Evolutionary conservation across 164 flowering plant species (phyloP).

Genomic region (Sextonia rubra): DNA sequence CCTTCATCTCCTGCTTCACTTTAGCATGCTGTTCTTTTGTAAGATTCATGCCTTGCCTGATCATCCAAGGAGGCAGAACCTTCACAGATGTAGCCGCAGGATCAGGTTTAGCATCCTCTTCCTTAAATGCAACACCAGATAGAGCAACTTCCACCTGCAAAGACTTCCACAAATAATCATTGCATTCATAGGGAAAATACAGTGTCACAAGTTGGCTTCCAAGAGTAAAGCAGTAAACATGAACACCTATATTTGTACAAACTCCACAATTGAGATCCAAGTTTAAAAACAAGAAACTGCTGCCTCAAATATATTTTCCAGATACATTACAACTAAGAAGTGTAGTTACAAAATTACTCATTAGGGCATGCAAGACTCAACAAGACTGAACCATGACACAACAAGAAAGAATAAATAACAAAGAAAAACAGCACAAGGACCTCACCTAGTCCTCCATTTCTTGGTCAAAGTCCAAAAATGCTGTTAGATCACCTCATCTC

Average conservation of each 20-base stretch:
- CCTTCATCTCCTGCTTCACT: conserved; percentile 52
- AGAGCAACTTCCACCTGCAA: conserved; percentile 90
- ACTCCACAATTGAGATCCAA: too few species aligned
- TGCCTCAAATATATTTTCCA: too few species aligned
- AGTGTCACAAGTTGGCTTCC: background rate
- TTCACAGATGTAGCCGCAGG: conserved; percentile 38
- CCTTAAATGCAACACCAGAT: conserved; percentile 64
- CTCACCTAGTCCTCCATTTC: too few species aligned
- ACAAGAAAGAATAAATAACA: too few species aligned
- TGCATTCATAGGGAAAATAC: conserved; percentile 2
- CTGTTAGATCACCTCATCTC: too few species aligned
- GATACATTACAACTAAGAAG: too few species aligned
- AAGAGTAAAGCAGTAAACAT: background rate
- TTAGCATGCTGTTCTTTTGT: conserved; percentile 90
- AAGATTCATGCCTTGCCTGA: conserved; percentile 89
- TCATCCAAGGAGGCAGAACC: conserved; percentile 99
- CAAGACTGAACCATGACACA: too few species aligned
- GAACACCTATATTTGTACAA: background rate
- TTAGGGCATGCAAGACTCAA: too few species aligned
- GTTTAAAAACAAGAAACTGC: too few species aligned
- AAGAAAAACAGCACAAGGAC: too few species aligned
- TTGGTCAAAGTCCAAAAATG: too few species aligned
- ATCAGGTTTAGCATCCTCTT: conserved; percentile 66
- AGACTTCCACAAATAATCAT: background rate
- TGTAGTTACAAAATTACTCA: too few species aligned